Evolutionary conservation across 148 eudicot genomes (phyloP).

Genomic region (Fagopyrum tataricum): DNA sequence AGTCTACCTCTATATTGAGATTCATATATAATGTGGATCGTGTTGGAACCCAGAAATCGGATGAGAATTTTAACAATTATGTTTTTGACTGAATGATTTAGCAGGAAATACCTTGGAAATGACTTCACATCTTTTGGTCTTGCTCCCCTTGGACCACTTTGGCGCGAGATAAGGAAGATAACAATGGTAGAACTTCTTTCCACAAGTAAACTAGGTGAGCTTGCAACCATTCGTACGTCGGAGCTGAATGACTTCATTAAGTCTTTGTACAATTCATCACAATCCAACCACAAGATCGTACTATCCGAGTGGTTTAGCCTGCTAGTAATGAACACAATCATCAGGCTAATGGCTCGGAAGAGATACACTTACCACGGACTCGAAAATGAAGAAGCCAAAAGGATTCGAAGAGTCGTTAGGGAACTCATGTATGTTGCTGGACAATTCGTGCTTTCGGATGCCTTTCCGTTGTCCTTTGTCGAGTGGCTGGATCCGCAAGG

Average conservation of each 20-base stretch:
- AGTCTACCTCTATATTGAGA: no score
- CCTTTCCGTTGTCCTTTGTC: slow-evolving; percentile 16
- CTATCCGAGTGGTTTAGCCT: slow-evolving; percentile 14
- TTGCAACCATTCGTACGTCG: background rate
- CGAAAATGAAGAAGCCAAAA: slow-evolving; percentile 5
- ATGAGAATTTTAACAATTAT: background rate
- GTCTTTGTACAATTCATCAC: background rate
- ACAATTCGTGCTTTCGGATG: slow-evolving; percentile 16
- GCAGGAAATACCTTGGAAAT: slow-evolving; percentile 16
- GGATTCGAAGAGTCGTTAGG: slow-evolving; percentile 16
- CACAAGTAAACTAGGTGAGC: slow-evolving; percentile 1
- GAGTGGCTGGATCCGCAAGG: slow-evolving; percentile 20
- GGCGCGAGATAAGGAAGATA: slow-evolving; percentile 20
- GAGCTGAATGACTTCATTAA: slow-evolving; percentile 14
- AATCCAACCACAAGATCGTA: slow-evolving; percentile 2
- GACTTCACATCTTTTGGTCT: slow-evolving; percentile 16
- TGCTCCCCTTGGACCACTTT: slow-evolving; percentile 17
- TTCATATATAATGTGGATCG: no score
- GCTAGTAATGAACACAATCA: slow-evolving; percentile 15
- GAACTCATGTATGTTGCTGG: slow-evolving; percentile 14
- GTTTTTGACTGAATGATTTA: background rate
- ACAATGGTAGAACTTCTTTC: slow-evolving; percentile 16
- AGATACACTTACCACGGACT: slow-evolving; percentile 13
- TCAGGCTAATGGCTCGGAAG: slow-evolving; percentile 19
- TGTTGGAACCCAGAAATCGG: no score